Percentiles rank a stretch among this genome's conserved stretches.
Conservation (phyloP, 352 stramenopile genomes). For the Phytopythium mirpurense region DNA sequence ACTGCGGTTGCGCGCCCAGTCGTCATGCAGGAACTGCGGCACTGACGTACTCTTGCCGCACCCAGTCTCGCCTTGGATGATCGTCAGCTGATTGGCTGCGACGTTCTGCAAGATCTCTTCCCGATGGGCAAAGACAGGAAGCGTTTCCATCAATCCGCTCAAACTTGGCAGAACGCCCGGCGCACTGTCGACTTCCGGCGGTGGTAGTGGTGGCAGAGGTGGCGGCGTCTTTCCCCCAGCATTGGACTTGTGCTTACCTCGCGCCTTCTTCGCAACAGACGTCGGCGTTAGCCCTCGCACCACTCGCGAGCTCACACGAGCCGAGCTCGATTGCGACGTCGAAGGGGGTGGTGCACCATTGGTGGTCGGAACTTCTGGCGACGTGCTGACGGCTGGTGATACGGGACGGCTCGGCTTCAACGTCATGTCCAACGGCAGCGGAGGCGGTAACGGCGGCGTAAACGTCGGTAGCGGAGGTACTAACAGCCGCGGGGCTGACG, state of each 20-base stretch:
- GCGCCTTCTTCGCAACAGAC: constrained; percentile 26
- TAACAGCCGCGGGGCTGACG: not conserved
- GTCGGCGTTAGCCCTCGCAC: constrained; percentile 35
- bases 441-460: constrained; percentile 12
- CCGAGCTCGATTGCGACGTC: constrained; percentile 1
- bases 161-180: constrained; percentile 21
- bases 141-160: constrained; percentile 54
- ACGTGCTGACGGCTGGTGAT: not conserved
- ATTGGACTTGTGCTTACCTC: not conserved
- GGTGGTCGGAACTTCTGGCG: not conserved
- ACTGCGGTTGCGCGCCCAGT: constrained; percentile 25
- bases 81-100: constrained; percentile 78
- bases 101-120: constrained; percentile 87
- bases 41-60: constrained; percentile 97
- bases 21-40: constrained; percentile 91
- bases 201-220: not conserved
- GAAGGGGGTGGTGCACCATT: not conserved
- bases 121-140: constrained; percentile 87
- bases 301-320: not conserved
- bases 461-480: constrained; percentile 2
- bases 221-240: not conserved
- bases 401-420: not conserved
- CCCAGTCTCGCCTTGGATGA: constrained; percentile 92
- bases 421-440: not conserved
- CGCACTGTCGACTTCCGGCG: constrained; percentile 4